Percentiles rank a stretch among this genome's conserved stretches.
Conservation (phyloP, 345 rosid species). For the Durio zibethinus region DNA sequence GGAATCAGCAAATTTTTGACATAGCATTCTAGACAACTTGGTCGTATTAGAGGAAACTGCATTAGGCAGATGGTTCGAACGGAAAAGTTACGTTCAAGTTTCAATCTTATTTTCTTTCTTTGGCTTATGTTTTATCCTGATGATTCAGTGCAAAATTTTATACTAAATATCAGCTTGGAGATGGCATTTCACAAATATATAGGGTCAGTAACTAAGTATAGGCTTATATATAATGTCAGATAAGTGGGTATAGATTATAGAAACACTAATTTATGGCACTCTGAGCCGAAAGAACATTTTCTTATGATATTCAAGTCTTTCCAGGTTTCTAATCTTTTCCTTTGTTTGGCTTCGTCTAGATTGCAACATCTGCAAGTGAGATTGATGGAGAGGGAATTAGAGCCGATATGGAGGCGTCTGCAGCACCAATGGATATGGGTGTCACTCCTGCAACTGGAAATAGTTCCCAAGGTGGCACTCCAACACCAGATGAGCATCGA, state of each 20-base stretch:
- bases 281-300: background rate
- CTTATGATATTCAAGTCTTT: background rate
- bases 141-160: background rate
- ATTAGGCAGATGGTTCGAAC: background rate
- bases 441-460: constrained; percentile 25
- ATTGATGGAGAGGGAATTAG: constrained; percentile 58
- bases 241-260: background rate
- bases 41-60: background rate
- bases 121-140: background rate
- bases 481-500: constrained; percentile 70
- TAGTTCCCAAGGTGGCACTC: constrained; percentile 44
- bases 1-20: background rate
- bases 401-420: constrained; percentile 51
- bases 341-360: constrained; percentile 17
- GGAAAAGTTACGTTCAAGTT: background rate
- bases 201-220: background rate
- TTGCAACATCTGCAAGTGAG: constrained; percentile 57
- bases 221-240: background rate
- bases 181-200: background rate
- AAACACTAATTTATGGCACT: background rate
- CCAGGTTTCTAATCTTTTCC: background rate
- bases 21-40: background rate
- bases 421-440: constrained; percentile 65
- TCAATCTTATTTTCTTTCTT: background rate
- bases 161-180: background rate